phyloP scores from a whole-genome alignment of 2,329 filamentous ascomycete genomes.

The Phyllosticta citrichinensis region DNA sequence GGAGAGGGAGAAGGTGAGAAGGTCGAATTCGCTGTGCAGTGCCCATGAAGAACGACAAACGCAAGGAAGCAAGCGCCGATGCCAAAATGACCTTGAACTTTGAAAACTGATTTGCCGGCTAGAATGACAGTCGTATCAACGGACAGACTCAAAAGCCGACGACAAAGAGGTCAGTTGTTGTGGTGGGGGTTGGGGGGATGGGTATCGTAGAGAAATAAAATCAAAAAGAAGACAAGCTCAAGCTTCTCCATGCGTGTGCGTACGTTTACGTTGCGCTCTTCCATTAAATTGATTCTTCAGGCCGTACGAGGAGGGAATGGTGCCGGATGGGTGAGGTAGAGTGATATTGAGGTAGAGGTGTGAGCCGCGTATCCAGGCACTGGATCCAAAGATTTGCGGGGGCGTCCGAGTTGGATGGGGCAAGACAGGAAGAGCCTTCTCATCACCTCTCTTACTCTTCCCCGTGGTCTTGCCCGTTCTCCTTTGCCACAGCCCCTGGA shows the following conservation, averaged over 20 bases:
- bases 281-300: neutral
- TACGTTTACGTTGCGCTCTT: neutral
- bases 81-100: neutral
- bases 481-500: constrained; percentile 13
- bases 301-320: neutral
- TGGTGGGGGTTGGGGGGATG: neutral
- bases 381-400: neutral
- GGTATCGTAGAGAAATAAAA: neutral
- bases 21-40: neutral
- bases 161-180: neutral
- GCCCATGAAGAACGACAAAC: neutral
- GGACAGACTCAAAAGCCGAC: neutral
- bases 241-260: neutral
- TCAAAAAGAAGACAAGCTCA: neutral
- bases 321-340: neutral
- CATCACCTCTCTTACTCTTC: neutral
- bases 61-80: neutral
- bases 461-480: neutral
- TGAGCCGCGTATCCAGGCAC: neutral
- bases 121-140: neutral
- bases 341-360: neutral
- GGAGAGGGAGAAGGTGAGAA: neutral
- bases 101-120: neutral
- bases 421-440: neutral
- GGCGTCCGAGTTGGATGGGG: neutral